A percentile compares a stretch with the other conserved stretches of the same genome.
Conservation (phyloP, 1,284 basidiomycete genomes). For the Austroboletus novae-zelandiae region DNA sequence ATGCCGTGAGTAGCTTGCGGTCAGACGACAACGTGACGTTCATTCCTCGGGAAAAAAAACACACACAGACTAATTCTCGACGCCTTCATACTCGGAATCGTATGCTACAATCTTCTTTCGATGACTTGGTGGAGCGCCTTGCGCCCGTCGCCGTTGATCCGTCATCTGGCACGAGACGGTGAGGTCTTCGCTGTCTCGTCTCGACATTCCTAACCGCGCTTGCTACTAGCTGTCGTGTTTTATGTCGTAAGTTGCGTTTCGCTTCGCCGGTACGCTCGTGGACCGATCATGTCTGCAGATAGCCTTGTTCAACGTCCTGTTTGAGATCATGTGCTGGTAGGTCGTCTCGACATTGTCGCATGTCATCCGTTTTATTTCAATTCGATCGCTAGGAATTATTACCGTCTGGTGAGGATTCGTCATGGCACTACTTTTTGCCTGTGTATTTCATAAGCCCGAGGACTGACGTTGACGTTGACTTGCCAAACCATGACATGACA, state of each 20-base stretch:
- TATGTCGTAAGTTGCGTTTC: slow-evolving; percentile 12
- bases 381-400: slow-evolving; percentile 9
- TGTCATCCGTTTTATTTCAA: background rate
- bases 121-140: background rate
- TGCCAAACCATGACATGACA: background rate
- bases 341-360: background rate
- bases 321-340: slow-evolving; percentile 18
- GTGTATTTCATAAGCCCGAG: too few relatives aligned
- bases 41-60: background rate
- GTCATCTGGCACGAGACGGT: slow-evolving; percentile 22
- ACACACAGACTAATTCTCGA: slow-evolving; percentile 19
- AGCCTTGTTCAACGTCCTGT: slow-evolving; percentile 12
- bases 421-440: background rate
- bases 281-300: slow-evolving; percentile 3
- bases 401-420: slow-evolving; percentile 5
- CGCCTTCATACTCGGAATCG: slow-evolving; percentile 2
- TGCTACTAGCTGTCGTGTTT: slow-evolving; percentile 13
- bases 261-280: background rate
- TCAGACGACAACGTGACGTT: background rate
- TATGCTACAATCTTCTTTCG: slow-evolving; percentile 7
- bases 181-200: background rate
- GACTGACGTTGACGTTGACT: too few relatives aligned
- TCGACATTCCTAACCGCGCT: background rate
- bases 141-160: slow-evolving; percentile 8
- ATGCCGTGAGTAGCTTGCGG: slow-evolving; percentile 11